Base-by-base conservation (phyloP, 805 yeast species). In the Ogataea wickerhamii region DNA sequence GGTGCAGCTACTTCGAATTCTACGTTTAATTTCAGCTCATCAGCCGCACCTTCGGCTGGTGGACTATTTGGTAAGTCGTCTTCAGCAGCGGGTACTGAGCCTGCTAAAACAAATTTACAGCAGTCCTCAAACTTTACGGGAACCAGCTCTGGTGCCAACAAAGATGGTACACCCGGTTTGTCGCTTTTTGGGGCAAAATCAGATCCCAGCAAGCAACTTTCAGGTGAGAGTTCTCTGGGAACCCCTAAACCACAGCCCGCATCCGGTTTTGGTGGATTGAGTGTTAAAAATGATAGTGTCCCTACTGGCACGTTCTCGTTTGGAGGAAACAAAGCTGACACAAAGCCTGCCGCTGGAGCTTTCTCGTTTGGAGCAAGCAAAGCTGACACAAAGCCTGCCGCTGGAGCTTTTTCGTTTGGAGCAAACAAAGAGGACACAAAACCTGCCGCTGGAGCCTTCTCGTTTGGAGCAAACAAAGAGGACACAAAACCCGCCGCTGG, bases 381-480 rank as follows among this genome's bases (percentile, higher is more conserved):
- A 12, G 25, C 8, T 22, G 25, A 22, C 25, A 8, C 25, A 8
- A 22, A 22, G 12, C 25, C 25, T 22, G 25, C 25, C 12, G 8
- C 25, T 12, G 25, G 25, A 8, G 44, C 44, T 20, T 49, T 50
- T 26, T 19, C 42, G 1, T 46, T 47, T 32, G 52, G 51, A 21
- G 28, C 40, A 18, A 36, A 27, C 5, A 32, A 37, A 11, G 43
- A 38, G 16, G 46, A 22, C 25, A 22, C 25, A 8, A 22, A 22
- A 22, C 25, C 25, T 22, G 25, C 25, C 12, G 8, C 25, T 12
- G 25, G 25, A 8, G 44, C 44, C 19, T 49, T 50, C 28, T 19
- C 42, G 1, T 46, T 47, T 32, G 52, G 51, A 21, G 28, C 40
- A 21, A 36, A 27, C 6, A 32, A 37, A 11, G 44, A 38, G 17